phyloP scores from a whole-genome alignment of 768 basidiomycete species.

The Kwoniella botswanensis region DNA sequence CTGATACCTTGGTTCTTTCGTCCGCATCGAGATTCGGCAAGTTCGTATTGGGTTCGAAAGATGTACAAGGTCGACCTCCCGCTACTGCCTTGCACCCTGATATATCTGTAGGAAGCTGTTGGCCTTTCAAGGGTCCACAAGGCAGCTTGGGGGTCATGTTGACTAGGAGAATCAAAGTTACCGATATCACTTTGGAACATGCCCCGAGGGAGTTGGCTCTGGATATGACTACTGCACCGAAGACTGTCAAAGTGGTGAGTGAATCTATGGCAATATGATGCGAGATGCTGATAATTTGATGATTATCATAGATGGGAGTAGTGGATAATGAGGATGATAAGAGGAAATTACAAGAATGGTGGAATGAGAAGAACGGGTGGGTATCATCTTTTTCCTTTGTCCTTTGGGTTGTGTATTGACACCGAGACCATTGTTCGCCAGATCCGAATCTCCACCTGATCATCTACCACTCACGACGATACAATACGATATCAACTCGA shows the following conservation, averaged over 20 bases:
- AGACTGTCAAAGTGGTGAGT: constrained; percentile 74
- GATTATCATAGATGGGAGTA: constrained; percentile 51
- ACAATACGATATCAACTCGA: constrained; percentile 66
- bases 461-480: constrained; percentile 71
- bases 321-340: constrained; percentile 78
- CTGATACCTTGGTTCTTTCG: constrained; percentile 72
- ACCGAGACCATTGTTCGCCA: background rate
- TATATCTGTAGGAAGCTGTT: constrained; percentile 80
- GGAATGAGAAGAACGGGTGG: constrained; percentile 27
- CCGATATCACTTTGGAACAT: constrained; percentile 84
- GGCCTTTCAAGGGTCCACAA: constrained; percentile 80
- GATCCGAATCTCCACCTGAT: constrained; percentile 30
- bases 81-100: constrained; percentile 88
- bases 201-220: constrained; percentile 79
- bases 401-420: too few relatives aligned
- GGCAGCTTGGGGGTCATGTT: constrained; percentile 86
- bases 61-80: constrained; percentile 74
- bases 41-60: constrained; percentile 61
- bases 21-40: constrained; percentile 60
- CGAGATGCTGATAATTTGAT: too few relatives aligned
- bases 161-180: constrained; percentile 66
- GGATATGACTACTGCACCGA: constrained; percentile 79
- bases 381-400: background rate
- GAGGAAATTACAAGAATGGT: constrained; percentile 66
- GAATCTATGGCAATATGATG: too few relatives aligned